Conservation (phyloP, 192 early-diverging fungal species). For the Phycomyces blakesleeanus region DNA sequence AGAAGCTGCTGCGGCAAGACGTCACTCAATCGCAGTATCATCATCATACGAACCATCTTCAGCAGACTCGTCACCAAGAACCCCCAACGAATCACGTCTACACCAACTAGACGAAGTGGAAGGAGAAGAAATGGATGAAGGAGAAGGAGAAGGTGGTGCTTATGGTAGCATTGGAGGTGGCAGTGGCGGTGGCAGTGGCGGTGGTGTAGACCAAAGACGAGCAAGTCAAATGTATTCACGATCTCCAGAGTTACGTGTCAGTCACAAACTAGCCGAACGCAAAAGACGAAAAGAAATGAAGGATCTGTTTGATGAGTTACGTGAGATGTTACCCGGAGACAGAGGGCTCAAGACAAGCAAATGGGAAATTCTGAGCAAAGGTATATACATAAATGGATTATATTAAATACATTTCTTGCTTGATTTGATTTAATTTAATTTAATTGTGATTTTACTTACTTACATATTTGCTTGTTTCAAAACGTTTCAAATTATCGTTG, state of each 20-base stretch:
- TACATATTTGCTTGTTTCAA: too few species aligned
- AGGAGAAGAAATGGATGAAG: too few species aligned
- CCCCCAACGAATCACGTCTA: background rate
- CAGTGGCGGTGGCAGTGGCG: too few species aligned
- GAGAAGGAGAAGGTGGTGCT: too few species aligned
- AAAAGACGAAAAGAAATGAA: slow-evolving; percentile 89
- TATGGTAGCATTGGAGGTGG: too few species aligned
- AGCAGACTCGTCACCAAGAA: background rate
- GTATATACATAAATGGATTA: too few species aligned
- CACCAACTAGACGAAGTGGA: slow-evolving; percentile 4
- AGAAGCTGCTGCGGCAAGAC: slow-evolving; percentile 10
- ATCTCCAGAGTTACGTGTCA: slow-evolving; percentile 72
- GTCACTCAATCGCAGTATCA: slow-evolving; percentile 29
- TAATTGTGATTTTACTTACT: background rate
- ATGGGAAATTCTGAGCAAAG: slow-evolving; percentile 87
- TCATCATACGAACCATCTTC: background rate
- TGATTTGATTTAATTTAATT: too few species aligned
- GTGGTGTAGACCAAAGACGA: background rate
- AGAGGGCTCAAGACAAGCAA: slow-evolving; percentile 79
- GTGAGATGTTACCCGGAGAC: slow-evolving; percentile 72
- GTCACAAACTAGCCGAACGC: slow-evolving; percentile 83
- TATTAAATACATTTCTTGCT: too few species aligned
- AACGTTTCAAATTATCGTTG: too few species aligned
- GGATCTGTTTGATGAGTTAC: slow-evolving; percentile 81
- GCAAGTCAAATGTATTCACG: slow-evolving; percentile 44